Percentiles rank a stretch among this genome's conserved stretches.
Evolutionary conservation across 2,329 filamentous ascomycete genomes (phyloP).

Genomic region (Hypoxylon sp.): DNA sequence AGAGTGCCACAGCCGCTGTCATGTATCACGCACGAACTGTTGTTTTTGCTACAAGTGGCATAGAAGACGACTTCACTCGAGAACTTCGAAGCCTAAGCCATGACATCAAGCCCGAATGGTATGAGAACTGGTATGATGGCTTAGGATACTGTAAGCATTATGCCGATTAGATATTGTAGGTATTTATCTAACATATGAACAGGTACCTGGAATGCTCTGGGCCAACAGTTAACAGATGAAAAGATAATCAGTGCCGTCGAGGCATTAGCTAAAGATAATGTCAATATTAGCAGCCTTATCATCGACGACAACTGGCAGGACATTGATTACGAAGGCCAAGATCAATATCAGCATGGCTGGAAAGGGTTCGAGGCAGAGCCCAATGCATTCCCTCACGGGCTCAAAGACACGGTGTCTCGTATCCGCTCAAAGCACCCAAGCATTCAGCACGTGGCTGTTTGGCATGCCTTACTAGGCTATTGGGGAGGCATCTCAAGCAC

Average conservation of each 20-base stretch:
- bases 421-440: conserved; percentile 79
- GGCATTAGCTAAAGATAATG: conserved; percentile 76
- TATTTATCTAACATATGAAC: conserved; percentile 23
- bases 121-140: conserved; percentile 92
- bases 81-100: conserved; percentile 64
- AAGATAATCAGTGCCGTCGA: conserved; percentile 84
- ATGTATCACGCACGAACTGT: conserved; percentile 89
- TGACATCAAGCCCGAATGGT: conserved; percentile 74
- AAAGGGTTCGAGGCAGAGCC: conserved; percentile 88
- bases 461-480: conserved; percentile 90
- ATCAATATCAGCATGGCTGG: conserved; percentile 76
- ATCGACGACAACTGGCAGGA: conserved; percentile 99
- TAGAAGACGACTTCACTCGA: conserved; percentile 60
- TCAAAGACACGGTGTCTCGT: conserved; percentile 77
- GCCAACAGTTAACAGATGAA: conserved; percentile 83
- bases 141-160: conserved; percentile 82
- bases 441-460: conserved; percentile 89
- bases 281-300: conserved; percentile 87
- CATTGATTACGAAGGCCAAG: conserved; percentile 68
- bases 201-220: conserved; percentile 94
- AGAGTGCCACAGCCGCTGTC: conserved; percentile 81
- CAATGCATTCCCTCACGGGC: conserved; percentile 81
- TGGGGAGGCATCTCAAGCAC: conserved; percentile 89
- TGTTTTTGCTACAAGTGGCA: conserved; percentile 63
- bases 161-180: background rate